These are phyloP conservation scores for Botrytis medusae DNA, from an alignment of 2,329 filamentous ascomycete genomes.

Conservation along the genomic window DNA sequence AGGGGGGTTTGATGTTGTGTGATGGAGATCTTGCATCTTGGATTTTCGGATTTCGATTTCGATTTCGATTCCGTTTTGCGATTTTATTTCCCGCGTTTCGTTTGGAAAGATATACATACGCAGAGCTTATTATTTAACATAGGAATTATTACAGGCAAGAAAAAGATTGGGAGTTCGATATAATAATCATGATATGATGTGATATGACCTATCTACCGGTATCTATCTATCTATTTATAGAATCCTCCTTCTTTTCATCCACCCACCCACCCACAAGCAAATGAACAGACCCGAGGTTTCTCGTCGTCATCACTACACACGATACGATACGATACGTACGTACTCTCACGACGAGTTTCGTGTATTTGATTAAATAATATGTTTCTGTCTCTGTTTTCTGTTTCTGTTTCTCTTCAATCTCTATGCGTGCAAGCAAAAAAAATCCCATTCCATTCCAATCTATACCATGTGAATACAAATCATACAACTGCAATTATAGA, in stretches of 20 bases:
- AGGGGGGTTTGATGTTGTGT: no score
- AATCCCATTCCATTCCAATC: no score
- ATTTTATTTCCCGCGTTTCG: background rate
- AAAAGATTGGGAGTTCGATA: background rate
- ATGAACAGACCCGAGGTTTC: background rate
- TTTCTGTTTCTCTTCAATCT: background rate
- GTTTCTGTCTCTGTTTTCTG: background rate
- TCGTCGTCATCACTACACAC: background rate
- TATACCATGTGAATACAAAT: background rate
- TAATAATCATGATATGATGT: background rate
- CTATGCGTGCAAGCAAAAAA: background rate
- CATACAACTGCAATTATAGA: background rate
- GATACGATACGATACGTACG: background rate
- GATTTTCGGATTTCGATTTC: background rate
- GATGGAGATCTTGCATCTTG: no score
- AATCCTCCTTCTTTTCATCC: background rate
- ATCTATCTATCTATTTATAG: no score
- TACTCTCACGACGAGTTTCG: background rate
- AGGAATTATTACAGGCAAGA: background rate
- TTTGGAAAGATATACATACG: no score
- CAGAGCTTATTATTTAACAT: no score
- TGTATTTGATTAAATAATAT: background rate
- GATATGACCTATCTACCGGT: background rate
- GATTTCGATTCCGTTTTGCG: background rate
- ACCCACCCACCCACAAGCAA: background rate